Evolutionary conservation across 2,329 filamentous ascomycete genomes (phyloP).

Genomic region (Aspergillus nomiae): DNA sequence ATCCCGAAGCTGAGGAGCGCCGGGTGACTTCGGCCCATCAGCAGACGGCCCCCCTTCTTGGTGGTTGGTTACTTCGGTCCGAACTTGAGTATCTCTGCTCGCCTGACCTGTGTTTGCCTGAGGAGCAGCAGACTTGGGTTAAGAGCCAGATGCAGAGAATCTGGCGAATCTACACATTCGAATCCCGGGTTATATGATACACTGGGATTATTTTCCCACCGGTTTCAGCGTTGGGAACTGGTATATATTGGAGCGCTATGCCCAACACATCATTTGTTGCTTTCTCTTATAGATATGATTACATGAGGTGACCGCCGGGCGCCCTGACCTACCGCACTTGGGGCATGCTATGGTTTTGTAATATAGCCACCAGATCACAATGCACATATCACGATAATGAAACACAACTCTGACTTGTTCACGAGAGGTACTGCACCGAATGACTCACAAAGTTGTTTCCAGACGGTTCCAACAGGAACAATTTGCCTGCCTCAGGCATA

Average conservation of each 20-base stretch:
- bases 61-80: constrained; percentile 27
- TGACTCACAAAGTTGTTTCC: background rate
- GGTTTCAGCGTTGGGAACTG: background rate
- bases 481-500: background rate
- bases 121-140: constrained; percentile 25
- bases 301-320: background rate
- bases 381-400: background rate
- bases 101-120: constrained; percentile 19
- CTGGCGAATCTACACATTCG: constrained; percentile 27
- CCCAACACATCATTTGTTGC: background rate
- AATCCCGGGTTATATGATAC: background rate
- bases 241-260: background rate
- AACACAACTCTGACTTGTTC: background rate
- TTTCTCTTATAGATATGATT: background rate
- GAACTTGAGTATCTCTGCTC: constrained; percentile 23
- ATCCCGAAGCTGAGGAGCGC: constrained; percentile 24
- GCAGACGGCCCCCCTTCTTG: constrained; percentile 28
- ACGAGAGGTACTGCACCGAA: background rate
- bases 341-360: background rate
- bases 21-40: constrained; percentile 21
- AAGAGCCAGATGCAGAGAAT: constrained; percentile 25
- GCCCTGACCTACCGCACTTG: background rate
- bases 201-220: too few relatives aligned
- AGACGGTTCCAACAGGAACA: background rate
- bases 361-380: background rate